A percentile compares a stretch with the other conserved stretches of the same genome.
Conservation (phyloP, 352 stramenopile species). For the Poterioochromonas sp. region DNA sequence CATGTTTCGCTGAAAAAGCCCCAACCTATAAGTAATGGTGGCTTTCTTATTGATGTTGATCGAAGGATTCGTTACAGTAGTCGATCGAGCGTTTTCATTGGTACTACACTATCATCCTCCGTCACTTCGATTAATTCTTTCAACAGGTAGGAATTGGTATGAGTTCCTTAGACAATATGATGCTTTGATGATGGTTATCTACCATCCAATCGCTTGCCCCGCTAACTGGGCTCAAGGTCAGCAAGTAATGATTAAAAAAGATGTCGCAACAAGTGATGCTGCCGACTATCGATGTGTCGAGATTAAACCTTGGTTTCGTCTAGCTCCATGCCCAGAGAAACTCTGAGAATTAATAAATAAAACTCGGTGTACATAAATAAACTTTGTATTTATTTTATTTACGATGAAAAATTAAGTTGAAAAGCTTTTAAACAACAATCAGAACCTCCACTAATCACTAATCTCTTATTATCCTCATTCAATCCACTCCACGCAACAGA, state of each 20-base stretch:
- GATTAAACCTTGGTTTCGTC: conserved; percentile 31
- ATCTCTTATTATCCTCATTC: neutral
- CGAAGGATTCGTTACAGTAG: neutral
- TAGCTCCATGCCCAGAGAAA: conserved; percentile 20
- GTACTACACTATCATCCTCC: no score
- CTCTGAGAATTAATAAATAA: neutral
- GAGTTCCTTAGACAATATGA: conserved; percentile 7
- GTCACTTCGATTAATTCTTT: neutral
- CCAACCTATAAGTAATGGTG: neutral
- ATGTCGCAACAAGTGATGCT: neutral
- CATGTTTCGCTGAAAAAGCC: neutral
- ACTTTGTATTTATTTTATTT: neutral
- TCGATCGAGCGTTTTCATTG: neutral
- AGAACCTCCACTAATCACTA: neutral
- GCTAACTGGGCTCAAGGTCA: conserved; percentile 19
- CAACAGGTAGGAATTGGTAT: conserved; percentile 23
- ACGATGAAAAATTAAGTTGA: neutral
- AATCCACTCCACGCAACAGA: neutral
- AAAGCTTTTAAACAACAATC: neutral
- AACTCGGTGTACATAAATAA: neutral
- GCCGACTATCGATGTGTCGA: neutral
- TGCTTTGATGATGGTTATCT: neutral
- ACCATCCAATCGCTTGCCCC: neutral
- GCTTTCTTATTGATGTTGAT: neutral
- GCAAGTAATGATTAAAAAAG: conserved; percentile 1